Evolutionary conservation across 305 asterid genomes (phyloP).

Genomic region (Fraxinus latifolia): DNA sequence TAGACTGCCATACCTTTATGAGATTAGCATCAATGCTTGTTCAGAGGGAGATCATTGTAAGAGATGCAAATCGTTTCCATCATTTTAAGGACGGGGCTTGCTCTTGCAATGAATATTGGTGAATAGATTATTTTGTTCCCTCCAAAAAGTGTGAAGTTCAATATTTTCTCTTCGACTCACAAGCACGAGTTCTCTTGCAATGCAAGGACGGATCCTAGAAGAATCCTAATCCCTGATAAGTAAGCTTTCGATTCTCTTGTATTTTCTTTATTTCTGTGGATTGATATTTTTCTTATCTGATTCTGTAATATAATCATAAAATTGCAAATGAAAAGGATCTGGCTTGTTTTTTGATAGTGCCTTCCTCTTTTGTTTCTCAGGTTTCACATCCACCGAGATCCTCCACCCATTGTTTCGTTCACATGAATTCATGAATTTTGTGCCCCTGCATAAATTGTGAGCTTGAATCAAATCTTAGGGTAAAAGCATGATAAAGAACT

Average conservation of each 20-base stretch:
- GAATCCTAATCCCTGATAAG: not conserved
- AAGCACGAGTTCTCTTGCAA: not conserved
- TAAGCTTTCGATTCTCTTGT: not conserved
- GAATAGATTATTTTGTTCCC: not conserved
- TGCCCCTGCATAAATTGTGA: not conserved
- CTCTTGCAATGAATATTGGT: slow-evolving; percentile 78
- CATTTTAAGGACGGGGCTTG: slow-evolving; percentile 58
- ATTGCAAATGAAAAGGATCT: not conserved
- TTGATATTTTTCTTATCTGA: not conserved
- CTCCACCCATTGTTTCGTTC: not conserved
- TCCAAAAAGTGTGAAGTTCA: not conserved
- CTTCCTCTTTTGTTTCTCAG: not conserved
- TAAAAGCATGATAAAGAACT: not conserved
- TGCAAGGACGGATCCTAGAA: not conserved
- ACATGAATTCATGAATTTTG: not conserved
- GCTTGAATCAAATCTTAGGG: not conserved
- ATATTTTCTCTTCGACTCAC: not conserved
- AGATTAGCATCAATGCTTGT: slow-evolving; percentile 48
- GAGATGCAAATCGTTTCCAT: slow-evolving; percentile 77
- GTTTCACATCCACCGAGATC: not conserved
- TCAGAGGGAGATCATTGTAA: slow-evolving; percentile 48
- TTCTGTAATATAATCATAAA: not conserved
- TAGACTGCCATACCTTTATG: slow-evolving; percentile 74
- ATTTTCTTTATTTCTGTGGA: not conserved
- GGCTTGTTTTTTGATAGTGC: not conserved